Percentiles rank a stretch among this genome's conserved stretches.
These are phyloP conservation scores for Chondrostereum purpureum DNA, from an alignment of 1,284 basidiomycete genomes.

Conservation along the genomic window DNA sequence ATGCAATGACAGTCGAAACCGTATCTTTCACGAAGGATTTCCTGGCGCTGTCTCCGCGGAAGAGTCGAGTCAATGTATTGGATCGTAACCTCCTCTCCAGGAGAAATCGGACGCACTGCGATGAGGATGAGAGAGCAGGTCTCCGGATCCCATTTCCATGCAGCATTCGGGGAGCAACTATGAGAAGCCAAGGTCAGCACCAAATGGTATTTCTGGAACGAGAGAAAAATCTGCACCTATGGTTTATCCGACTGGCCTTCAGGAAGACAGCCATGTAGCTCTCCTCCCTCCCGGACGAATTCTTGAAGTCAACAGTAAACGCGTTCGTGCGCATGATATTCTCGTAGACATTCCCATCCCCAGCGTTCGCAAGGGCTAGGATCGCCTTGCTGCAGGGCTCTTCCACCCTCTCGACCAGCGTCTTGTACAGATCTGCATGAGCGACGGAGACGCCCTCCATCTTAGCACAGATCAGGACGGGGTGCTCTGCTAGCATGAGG, in stretches of 20 bases:
- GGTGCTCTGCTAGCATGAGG: slow-evolving; percentile 30
- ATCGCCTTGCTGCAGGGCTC: slow-evolving; percentile 13
- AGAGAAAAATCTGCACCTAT: slow-evolving; percentile 25
- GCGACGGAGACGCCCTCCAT: slow-evolving; percentile 19
- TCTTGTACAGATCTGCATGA: slow-evolving; percentile 20
- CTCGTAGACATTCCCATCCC: slow-evolving; percentile 17
- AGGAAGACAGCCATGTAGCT: slow-evolving; percentile 32
- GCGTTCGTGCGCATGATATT: slow-evolving; percentile 29
- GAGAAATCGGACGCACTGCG: slow-evolving; percentile 30
- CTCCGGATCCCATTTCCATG: slow-evolving; percentile 29
- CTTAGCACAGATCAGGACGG: slow-evolving; percentile 27
- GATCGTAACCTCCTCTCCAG: slow-evolving; percentile 38
- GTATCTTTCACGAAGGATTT: slow-evolving; percentile 22
- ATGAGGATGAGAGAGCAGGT: slow-evolving; percentile 30
- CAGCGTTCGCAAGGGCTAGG: slow-evolving; percentile 19
- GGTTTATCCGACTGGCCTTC: slow-evolving; percentile 31
- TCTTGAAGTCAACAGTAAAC: slow-evolving; percentile 26
- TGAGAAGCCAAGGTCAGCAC: neutral
- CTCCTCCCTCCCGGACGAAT: slow-evolving; percentile 16
- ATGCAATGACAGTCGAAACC: slow-evolving; percentile 32
- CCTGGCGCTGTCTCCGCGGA: slow-evolving; percentile 21
- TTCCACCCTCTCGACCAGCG: slow-evolving; percentile 22
- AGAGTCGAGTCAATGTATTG: slow-evolving; percentile 26
- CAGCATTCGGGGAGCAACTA: slow-evolving; percentile 38
- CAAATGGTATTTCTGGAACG: neutral